Base-by-base conservation (phyloP, 169 alveolate species). In the Plasmodium gaboni region DNA sequence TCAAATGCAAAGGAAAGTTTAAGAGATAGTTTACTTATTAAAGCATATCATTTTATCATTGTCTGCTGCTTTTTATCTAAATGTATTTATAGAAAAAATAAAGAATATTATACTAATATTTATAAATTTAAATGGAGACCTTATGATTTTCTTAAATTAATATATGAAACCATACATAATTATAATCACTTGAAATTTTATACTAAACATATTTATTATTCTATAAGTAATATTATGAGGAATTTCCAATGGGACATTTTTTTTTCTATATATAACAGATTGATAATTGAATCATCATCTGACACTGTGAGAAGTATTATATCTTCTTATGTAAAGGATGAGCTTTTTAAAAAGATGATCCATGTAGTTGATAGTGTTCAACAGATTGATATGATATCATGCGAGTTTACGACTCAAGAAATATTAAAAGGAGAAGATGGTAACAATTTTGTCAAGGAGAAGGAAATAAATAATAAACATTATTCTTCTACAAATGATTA, bases 121-220 rank as follows among this genome's bases (percentile, higher is more conserved):
- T 67, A 86, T 22, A 86, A 86, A 13, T 86, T 86, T 46, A 86
- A 63, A 48, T 86, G 92, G 92, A 86, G 87, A 50, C 92, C 92
- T 17, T 48, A 22, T 50, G 92, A 86, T 53, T 86, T 86, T 48
- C 69, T 86, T 57, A 59, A 59, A 86, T 57, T 63, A 22, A 17
- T 71, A 12, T 65, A 86, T 53, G 69, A 74, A 44, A 86, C 74
- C 3, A 26, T 86, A 17, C 46, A 86, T 61, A 57, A 44, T 19
- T 24, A 86, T 71, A 70, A 26, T 26, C 38, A 63, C 1, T 61
- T 60, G 13, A 59, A 86, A 46, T 60, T 8, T 19, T 72, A 71
- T 53, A 59, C 92, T 44, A 69, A 86, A 44, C 19, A 22, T 24
- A 53, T 86, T 5, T 86, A 86, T 28, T 53, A 86, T 15, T 64